These are phyloP conservation scores for Terfezia claveryi DNA, from an alignment of 495 filamentous ascomycete species.

Conservation along the genomic window DNA sequence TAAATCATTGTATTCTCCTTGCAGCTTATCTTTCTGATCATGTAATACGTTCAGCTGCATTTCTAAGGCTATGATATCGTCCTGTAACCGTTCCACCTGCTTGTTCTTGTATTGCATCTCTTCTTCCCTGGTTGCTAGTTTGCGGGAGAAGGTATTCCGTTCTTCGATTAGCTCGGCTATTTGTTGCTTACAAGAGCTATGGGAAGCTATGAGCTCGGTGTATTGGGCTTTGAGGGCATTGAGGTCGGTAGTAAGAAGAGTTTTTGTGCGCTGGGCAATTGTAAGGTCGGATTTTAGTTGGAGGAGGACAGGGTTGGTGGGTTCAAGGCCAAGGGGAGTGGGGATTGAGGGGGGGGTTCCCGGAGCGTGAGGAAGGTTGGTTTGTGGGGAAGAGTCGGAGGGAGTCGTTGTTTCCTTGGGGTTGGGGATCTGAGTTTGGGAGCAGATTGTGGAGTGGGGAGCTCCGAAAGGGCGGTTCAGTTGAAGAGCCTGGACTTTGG, in stretches of 20 bases:
- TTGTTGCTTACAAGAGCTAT: constrained; percentile 29
- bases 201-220: constrained; percentile 35
- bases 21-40: constrained; percentile 40
- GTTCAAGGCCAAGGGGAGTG: neutral
- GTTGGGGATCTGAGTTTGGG: neutral
- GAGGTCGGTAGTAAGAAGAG: constrained; percentile 38
- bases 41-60: constrained; percentile 75
- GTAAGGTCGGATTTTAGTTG: constrained; percentile 32
- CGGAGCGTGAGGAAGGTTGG: too few species aligned
- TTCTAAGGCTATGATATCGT: constrained; percentile 66
- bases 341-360: constrained; percentile 1
- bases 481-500: neutral
- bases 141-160: constrained; percentile 33
- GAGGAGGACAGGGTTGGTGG: neutral
- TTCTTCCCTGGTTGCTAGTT: constrained; percentile 59
- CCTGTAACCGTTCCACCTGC: constrained; percentile 68
- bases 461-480: neutral
- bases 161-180: constrained; percentile 43
- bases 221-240: constrained; percentile 38
- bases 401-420: too few species aligned
- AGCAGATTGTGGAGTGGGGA: constrained; percentile 4
- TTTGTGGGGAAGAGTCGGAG: too few species aligned
- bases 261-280: constrained; percentile 51
- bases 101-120: constrained; percentile 66
- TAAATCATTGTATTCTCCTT: constrained; percentile 69